Base-by-base conservation (phyloP, 1,284 basidiomycete genomes). In the Leccinum fallax region DNA sequence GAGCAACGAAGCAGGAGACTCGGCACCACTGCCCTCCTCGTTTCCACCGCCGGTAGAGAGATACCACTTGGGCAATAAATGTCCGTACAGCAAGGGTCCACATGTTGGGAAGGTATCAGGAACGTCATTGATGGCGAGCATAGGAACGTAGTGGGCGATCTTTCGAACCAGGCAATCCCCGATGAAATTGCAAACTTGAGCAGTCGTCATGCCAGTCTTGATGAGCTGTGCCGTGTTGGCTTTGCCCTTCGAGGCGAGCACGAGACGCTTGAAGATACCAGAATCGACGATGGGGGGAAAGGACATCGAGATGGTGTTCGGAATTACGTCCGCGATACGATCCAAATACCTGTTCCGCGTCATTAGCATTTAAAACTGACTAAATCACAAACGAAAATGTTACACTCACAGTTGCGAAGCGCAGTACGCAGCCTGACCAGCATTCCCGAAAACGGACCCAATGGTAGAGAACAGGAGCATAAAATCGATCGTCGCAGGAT, bases 241-340 rank as follows among this genome's bases (percentile, higher is more conserved):
- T 61, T 66, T 71, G 1, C 71, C 73, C 52, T 57, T 72, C 1
- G 68, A 66, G 13, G 69, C 52, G 3, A 67, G 63, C 5, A 74
- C 65, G 38, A 73, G 72, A 40, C 71, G 71, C 53, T 73, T 73
- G 65, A 74, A 73, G 60, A 73, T 66, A 21, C 71, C 73, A 2
- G 73, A 74, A 53, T 75, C 75, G 3, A 63, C 73, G 60, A 75
- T 76, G 2, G 73, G 72, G 3, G 75, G 74, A 62, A 75, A 75
- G 10, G 73, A 71, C 64, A 76, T 71, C 5, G 74, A 75, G 34
- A 76, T 66, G 13, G 64, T 65, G 61, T 26, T 26, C 24, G 24
- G 24, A 26, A 74, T 54, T 3, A 55, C n/a, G 24, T 71, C 71
- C 49, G 69, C 67, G 28, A 75, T 70, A 48, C 66, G 67, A 48